Percentiles rank a stretch among this genome's conserved stretches.
phyloP scores from a whole-genome alignment of 352 stramenopile genomes.

The Thraustochytrium sp. region DNA sequence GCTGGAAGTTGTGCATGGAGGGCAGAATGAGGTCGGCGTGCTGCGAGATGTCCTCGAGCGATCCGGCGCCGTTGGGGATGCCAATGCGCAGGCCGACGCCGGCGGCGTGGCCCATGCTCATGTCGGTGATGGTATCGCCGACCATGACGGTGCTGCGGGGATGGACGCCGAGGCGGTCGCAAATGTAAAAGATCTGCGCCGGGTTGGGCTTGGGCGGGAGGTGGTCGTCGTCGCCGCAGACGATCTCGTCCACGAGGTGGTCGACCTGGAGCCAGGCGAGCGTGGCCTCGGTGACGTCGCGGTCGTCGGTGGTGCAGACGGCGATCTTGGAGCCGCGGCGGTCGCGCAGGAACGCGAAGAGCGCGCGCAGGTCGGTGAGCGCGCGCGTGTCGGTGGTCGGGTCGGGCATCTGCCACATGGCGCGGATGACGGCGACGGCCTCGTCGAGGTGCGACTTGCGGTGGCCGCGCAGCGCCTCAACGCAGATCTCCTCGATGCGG shows the following conservation, averaged over 20 bases:
- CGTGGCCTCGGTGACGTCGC: conserved; percentile 66
- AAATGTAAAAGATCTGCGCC: conserved; percentile 75
- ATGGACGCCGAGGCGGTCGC: conserved; percentile 64
- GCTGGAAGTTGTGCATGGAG: conserved; percentile 58
- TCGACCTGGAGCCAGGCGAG: conserved; percentile 65
- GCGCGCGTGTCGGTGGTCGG: conserved; percentile 65
- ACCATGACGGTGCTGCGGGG: conserved; percentile 79
- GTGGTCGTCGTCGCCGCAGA: conserved; percentile 68
- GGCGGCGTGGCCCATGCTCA: conserved; percentile 67
- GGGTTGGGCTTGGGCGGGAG: conserved; percentile 69
- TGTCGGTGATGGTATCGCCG: conserved; percentile 73
- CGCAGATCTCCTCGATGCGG: conserved; percentile 70
- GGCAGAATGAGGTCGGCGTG: conserved; percentile 73
- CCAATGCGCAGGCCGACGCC: conserved; percentile 67
- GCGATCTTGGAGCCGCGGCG: conserved; percentile 73
- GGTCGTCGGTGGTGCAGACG: conserved; percentile 74
- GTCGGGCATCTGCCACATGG: conserved; percentile 74
- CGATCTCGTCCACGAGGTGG: conserved; percentile 66
- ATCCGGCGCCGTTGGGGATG: conserved; percentile 68
- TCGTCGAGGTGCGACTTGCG: conserved; percentile 52
- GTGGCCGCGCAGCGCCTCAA: conserved; percentile 57
- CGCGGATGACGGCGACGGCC: conserved; percentile 64
- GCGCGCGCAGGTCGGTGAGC: conserved; percentile 62
- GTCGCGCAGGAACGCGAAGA: conserved; percentile 55
- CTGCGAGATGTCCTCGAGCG: conserved; percentile 67